These are phyloP conservation scores for Lagenidium giganteum DNA, from an alignment of 352 stramenopile species.

Conservation along the genomic window DNA sequence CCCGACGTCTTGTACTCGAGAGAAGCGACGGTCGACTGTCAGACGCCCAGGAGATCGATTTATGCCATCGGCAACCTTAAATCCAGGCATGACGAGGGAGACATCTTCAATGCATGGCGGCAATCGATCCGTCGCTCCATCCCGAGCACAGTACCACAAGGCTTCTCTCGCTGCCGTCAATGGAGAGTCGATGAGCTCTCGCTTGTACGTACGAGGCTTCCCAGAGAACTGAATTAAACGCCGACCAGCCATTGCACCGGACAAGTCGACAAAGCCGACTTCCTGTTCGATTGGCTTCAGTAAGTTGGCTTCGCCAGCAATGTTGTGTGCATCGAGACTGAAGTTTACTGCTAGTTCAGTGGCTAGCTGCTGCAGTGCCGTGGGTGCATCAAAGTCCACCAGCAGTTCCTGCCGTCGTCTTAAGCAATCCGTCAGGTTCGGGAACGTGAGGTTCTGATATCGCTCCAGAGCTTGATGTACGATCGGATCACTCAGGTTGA, in stretches of 20 bases:
- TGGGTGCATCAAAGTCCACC: neutral
- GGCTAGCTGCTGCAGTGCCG: neutral
- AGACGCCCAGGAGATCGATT: no score
- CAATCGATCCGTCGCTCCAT: no score
- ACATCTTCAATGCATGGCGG: no score
- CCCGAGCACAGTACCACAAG: constrained; percentile 2
- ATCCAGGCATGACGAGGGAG: no score
- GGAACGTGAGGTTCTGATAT: constrained; percentile 1
- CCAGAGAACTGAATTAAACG: no score
- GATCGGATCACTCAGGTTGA: neutral
- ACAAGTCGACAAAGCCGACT: constrained; percentile 4
- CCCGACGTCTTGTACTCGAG: no score
- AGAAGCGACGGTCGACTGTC: no score
- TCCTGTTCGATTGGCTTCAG: neutral
- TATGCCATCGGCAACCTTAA: no score
- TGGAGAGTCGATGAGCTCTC: no score
- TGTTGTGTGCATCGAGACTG: neutral
- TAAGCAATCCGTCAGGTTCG: neutral
- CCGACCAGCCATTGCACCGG: neutral
- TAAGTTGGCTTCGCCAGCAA: constrained; percentile 4
- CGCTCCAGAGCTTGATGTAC: neutral
- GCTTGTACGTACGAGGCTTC: no score
- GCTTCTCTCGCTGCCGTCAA: constrained; percentile 1
- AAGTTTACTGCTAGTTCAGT: constrained; percentile 4
- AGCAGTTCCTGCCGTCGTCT: neutral